These are phyloP conservation scores for Kurtzmaniella fragi DNA, from an alignment of 805 yeast species.

Conservation along the genomic window DNA sequence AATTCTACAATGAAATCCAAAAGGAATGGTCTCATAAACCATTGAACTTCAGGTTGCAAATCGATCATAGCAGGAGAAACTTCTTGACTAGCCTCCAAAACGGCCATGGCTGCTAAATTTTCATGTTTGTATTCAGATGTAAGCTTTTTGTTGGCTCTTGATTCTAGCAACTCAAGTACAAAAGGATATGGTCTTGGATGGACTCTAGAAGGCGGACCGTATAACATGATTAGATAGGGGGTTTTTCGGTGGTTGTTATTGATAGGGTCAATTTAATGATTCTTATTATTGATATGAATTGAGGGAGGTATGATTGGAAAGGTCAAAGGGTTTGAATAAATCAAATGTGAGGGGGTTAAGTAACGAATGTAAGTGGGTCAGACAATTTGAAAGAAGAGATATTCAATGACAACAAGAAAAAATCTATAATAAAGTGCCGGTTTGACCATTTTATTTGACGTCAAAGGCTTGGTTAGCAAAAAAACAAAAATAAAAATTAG, in stretches of 20 bases:
- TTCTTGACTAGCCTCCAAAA: constrained; percentile 34
- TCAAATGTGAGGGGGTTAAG: not conserved
- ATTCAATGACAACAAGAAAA: not conserved
- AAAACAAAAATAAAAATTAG: too few species aligned
- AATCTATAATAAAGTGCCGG: not conserved
- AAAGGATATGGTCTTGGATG: constrained; percentile 34
- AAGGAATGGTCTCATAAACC: constrained; percentile 45
- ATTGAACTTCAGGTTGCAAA: constrained; percentile 42
- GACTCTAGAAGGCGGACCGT: constrained; percentile 26
- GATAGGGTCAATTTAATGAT: too few species aligned
- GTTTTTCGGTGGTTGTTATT: constrained; percentile 3
- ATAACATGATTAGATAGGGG: constrained; percentile 4
- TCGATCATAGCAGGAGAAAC: constrained; percentile 50
- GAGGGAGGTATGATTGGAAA: not conserved
- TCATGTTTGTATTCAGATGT: constrained; percentile 39
- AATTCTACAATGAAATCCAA: constrained; percentile 41
- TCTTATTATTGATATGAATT: not conserved
- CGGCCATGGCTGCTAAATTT: constrained; percentile 33
- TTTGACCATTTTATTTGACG: too few species aligned
- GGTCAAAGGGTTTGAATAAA: not conserved
- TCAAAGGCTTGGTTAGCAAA: too few species aligned
- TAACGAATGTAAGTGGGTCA: not conserved
- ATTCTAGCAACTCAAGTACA: constrained; percentile 44
- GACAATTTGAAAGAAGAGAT: not conserved
- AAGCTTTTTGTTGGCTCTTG: constrained; percentile 38